These are phyloP conservation scores for Thalassia testudinum DNA, from an alignment of 116 monocot genomes.

Conservation along the genomic window DNA sequence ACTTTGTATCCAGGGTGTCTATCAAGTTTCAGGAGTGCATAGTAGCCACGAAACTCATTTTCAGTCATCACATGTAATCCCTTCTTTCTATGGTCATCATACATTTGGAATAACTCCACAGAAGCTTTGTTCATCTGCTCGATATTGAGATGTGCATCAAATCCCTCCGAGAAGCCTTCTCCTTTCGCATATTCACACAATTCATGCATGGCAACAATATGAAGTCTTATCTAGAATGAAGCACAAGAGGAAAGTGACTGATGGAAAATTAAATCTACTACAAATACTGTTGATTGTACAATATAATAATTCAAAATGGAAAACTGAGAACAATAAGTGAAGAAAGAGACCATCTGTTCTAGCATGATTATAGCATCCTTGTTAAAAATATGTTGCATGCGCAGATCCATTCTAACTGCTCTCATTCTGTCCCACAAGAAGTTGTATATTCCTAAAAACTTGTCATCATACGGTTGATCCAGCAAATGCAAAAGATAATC, in stretches of 20 bases:
- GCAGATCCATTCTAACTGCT: conserved; percentile 90
- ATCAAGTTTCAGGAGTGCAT: conserved; percentile 93
- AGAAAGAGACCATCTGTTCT: conserved; percentile 73
- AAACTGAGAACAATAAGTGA: background rate
- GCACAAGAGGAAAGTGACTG: conserved; percentile 5
- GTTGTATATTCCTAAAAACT: conserved; percentile 74
- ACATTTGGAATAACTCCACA: conserved; percentile 97
- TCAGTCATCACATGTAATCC: conserved; percentile 52
- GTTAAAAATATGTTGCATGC: conserved; percentile 98
- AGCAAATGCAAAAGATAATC: conserved; percentile 81
- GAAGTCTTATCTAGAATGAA: conserved; percentile 71
- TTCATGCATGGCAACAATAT: conserved; percentile 97
- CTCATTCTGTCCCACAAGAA: conserved; percentile 99
- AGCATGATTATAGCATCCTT: conserved; percentile 75
- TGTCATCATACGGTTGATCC: conserved; percentile 61
- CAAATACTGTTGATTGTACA: background rate
- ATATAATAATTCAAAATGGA: too few species aligned
- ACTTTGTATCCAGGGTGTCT: conserved; percentile 98
- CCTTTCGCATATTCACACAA: conserved; percentile 88
- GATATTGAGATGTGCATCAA: conserved; percentile 98
- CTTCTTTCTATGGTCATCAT: conserved; percentile 80
- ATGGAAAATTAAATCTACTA: background rate
- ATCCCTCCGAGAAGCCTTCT: conserved; percentile 93
- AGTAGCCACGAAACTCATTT: conserved; percentile 94
- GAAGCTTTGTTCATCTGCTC: conserved; percentile 99